A percentile compares a stretch with the other conserved stretches of the same genome.
These are phyloP conservation scores for Septoria petroselini DNA, from an alignment of 2,329 filamentous ascomycete genomes.

Conservation along the genomic window DNA sequence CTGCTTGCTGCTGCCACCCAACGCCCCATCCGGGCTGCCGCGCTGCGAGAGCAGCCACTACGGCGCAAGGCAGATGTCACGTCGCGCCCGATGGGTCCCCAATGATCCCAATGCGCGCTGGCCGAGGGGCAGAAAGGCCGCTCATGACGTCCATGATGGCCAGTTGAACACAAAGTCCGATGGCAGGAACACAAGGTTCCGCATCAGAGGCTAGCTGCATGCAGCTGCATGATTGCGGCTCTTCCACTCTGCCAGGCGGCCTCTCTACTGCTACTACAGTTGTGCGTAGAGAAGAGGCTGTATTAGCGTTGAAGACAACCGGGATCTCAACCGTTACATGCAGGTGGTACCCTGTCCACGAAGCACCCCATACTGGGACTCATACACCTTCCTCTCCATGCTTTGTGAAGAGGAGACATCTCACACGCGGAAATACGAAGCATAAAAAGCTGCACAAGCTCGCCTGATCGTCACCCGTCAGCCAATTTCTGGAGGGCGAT, in stretches of 20 bases:
- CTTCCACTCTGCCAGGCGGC: conserved; percentile 1
- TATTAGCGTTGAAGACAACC: conserved; percentile 1
- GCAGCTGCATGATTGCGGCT: conserved; percentile 15
- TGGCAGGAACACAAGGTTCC: conserved; percentile 23
- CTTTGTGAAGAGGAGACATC: no score
- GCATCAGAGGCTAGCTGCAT: conserved; percentile 19
- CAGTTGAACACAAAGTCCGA: conserved; percentile 19
- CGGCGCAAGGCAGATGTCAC: not conserved
- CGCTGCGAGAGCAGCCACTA: not conserved
- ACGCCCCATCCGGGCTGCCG: no score
- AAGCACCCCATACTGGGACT: no score
- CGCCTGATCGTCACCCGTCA: not conserved
- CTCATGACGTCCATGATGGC: conserved; percentile 9
- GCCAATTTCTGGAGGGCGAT: not conserved
- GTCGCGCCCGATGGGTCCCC: not conserved
- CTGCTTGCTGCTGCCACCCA: no score
- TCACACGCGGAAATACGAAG: not conserved
- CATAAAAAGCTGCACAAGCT: not conserved
- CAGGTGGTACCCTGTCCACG: no score
- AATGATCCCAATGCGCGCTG: not conserved
- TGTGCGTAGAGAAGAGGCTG: conserved; percentile 1
- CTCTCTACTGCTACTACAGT: not conserved
- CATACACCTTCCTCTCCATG: no score
- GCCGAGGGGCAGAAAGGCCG: no score
- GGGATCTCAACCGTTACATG: not conserved